phyloP scores from a whole-genome alignment of 345 rosid genomes.

The Eucalyptus caleyi region DNA sequence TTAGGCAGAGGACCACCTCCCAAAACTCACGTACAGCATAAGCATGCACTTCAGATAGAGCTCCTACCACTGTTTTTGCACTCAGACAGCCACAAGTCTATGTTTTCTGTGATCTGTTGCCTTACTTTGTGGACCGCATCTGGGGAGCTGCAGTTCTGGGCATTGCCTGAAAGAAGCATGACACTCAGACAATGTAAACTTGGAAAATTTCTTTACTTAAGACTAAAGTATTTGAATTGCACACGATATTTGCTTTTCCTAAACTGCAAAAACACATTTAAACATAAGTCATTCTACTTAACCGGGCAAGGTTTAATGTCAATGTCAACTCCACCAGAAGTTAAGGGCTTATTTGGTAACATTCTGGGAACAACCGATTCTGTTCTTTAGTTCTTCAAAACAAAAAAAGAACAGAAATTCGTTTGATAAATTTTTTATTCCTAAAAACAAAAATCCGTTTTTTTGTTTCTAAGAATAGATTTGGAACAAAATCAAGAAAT shows the following conservation, averaged over 20 bases:
- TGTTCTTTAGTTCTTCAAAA: too few relatives aligned
- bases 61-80: constrained; percentile 35
- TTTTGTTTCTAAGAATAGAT: too few relatives aligned
- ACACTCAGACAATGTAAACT: not conserved
- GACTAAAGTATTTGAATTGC: not conserved
- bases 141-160: constrained; percentile 69
- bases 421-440: too few relatives aligned
- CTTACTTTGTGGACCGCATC: constrained; percentile 79
- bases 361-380: too few relatives aligned
- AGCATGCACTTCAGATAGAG: constrained; percentile 3
- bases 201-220: not conserved
- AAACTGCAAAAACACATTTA: not conserved
- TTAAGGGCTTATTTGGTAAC: not conserved
- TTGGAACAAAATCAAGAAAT: too few relatives aligned
- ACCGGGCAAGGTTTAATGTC: not conserved
- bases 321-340: not conserved
- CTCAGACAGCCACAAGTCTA: constrained; percentile 87
- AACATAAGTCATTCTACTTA: not conserved
- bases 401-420: too few relatives aligned
- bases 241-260: not conserved
- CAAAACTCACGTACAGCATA: not conserved
- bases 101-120: constrained; percentile 61
- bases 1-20: not conserved
- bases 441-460: too few relatives aligned
- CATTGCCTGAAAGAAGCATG: constrained; percentile 35